Evolutionary conservation across 179 eudicot genomes (phyloP).

Genomic region (Silene coronaria): DNA sequence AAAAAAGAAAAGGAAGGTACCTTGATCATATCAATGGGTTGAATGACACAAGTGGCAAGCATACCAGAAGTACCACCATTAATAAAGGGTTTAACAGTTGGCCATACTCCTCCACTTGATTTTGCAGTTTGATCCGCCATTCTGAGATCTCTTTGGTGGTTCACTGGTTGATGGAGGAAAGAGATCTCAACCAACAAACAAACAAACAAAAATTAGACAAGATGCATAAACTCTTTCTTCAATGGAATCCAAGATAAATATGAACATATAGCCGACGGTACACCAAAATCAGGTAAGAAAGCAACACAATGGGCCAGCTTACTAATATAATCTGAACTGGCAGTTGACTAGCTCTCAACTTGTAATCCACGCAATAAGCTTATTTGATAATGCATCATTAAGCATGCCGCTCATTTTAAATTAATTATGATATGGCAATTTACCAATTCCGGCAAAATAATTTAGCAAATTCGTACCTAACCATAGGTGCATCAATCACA

Average conservation of each 20-base stretch:
- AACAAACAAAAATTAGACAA: not conserved
- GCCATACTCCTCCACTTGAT: conserved; percentile 47
- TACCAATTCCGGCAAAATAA: not conserved
- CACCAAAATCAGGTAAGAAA: not conserved
- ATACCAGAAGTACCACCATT: conserved; percentile 59
- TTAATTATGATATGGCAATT: not conserved
- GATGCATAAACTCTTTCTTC: not conserved
- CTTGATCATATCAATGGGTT: conserved; percentile 60
- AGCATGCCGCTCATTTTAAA: conserved; percentile 2
- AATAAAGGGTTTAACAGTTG: conserved; percentile 43
- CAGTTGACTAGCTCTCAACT: conserved; percentile 3
- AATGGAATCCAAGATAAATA: not conserved
- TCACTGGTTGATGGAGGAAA: not conserved
- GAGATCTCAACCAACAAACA: not conserved
- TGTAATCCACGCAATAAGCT: conserved; percentile 10
- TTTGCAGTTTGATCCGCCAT: conserved; percentile 46
- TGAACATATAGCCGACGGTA: not conserved
- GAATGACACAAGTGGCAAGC: conserved; percentile 61
- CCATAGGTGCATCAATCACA: not conserved
- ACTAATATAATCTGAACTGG: not conserved
- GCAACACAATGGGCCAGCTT: conserved; percentile 7
- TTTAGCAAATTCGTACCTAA: not conserved
- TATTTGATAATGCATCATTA: conserved; percentile 4
- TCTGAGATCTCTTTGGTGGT: not conserved
- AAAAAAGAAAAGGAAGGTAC: conserved; percentile 14